Conservation (phyloP, 805 yeast species). For the Blastobotrys parvus region DNA sequence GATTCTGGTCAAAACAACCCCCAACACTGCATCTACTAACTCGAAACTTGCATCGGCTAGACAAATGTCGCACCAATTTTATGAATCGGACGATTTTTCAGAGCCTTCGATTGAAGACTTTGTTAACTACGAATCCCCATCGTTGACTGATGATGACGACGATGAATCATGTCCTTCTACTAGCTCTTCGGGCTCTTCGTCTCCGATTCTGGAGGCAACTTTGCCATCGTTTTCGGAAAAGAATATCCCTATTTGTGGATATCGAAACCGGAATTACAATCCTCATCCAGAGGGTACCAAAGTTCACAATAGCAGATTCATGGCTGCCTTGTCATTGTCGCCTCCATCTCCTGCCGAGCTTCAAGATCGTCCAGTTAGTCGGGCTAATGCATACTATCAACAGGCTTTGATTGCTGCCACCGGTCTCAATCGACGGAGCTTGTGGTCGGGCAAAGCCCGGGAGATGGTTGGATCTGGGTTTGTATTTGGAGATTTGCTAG, state of each 20-base stretch:
- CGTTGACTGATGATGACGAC: slow-evolving; percentile 14
- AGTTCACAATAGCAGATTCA: slow-evolving; percentile 13
- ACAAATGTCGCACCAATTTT: too few species aligned
- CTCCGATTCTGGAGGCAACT: slow-evolving; percentile 13
- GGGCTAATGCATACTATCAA: slow-evolving; percentile 16
- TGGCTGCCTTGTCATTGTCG: slow-evolving; percentile 22
- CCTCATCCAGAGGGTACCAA: not conserved
- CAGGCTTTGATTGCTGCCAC: slow-evolving; percentile 20
- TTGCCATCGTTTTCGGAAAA: slow-evolving; percentile 10
- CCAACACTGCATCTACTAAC: not conserved
- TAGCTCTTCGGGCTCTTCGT: slow-evolving; percentile 3
- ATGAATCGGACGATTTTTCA: not conserved
- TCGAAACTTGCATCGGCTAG: too few species aligned
- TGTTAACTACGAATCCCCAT: slow-evolving; percentile 16
- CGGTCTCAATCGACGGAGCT: slow-evolving; percentile 22
- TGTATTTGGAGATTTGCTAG: not conserved
- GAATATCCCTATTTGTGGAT: slow-evolving; percentile 19
- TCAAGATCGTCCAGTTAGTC: slow-evolving; percentile 2
- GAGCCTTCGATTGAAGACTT: slow-evolving; percentile 16
- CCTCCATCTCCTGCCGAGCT: slow-evolving; percentile 10
- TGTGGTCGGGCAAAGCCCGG: slow-evolving; percentile 25
- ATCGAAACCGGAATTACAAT: slow-evolving; percentile 11
- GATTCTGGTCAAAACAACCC: slow-evolving; percentile 10
- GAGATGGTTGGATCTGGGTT: slow-evolving; percentile 19
- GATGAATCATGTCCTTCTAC: too few species aligned